Evolutionary conservation across 768 basidiomycete genomes (phyloP).

Genomic region (Gelatoporia subvermispora): DNA sequence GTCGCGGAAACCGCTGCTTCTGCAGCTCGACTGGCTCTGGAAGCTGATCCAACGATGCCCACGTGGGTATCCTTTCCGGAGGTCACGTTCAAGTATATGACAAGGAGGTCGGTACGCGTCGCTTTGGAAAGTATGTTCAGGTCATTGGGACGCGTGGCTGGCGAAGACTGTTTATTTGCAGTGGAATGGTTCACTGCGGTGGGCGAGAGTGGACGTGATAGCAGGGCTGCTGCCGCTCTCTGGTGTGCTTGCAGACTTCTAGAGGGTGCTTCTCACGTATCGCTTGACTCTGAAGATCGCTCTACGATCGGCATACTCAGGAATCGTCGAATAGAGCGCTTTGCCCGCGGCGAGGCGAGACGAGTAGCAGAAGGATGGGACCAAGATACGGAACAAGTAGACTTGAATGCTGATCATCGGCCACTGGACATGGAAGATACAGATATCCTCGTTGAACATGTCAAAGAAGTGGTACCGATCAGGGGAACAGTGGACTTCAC

Average conservation of each 20-base stretch:
- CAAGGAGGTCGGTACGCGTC: constrained; percentile 44
- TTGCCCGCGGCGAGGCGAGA: constrained; percentile 57
- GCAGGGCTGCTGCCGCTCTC: constrained; percentile 60
- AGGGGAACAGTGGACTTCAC: constrained; percentile 32
- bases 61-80: constrained; percentile 50
- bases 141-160: constrained; percentile 62
- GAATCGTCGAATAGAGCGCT: constrained; percentile 56
- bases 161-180: constrained; percentile 65
- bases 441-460: constrained; percentile 49
- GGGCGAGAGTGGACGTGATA: constrained; percentile 39
- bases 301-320: constrained; percentile 5
- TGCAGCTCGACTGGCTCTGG: constrained; percentile 52
- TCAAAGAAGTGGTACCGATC: constrained; percentile 60
- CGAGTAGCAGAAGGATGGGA: constrained; percentile 74
- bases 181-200: constrained; percentile 79
- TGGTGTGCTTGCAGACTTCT: constrained; percentile 81
- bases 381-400: constrained; percentile 28
- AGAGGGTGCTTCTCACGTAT: constrained; percentile 59
- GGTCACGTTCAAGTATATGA: constrained; percentile 49
- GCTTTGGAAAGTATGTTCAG: constrained; percentile 70
- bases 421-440: constrained; percentile 28
- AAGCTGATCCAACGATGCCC: constrained; percentile 36
- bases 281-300: constrained; percentile 31
- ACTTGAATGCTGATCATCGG: constrained; percentile 14
- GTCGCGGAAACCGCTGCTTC: constrained; percentile 44